Evolutionary conservation across 176 grass and related monocot genomes (phyloP).

Genomic region (Musa beccarii): DNA sequence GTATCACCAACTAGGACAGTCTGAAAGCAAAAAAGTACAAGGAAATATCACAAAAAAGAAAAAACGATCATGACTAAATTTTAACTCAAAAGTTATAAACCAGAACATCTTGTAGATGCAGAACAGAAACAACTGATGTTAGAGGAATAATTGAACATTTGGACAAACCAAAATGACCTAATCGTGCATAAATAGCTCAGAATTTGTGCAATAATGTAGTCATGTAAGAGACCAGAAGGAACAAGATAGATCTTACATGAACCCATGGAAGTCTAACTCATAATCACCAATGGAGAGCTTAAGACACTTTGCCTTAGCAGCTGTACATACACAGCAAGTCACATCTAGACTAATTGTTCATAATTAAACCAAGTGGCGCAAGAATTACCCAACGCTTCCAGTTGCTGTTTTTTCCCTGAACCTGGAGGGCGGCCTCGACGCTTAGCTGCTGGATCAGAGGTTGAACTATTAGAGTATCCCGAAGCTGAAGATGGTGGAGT

Average conservation of each 20-base stretch:
- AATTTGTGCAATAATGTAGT: too few relatives aligned
- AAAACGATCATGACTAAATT: too few relatives aligned
- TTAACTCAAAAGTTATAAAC: too few relatives aligned
- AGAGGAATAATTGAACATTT: background rate
- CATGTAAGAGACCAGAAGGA: too few relatives aligned
- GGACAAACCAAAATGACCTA: background rate
- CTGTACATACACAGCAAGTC: background rate
- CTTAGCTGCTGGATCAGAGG: slow-evolving; percentile 65
- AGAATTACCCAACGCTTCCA: slow-evolving; percentile 77
- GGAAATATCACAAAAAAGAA: background rate
- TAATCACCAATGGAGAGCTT: background rate
- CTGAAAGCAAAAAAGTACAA: background rate
- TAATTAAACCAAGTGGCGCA: background rate
- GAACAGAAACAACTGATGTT: background rate
- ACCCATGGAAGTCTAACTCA: too few relatives aligned
- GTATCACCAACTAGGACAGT: background rate
- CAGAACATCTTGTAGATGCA: background rate
- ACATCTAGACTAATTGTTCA: background rate
- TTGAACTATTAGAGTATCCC: slow-evolving; percentile 57
- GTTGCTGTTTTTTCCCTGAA: slow-evolving; percentile 92
- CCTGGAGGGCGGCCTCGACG: slow-evolving; percentile 74
- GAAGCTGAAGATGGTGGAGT: slow-evolving; percentile 54
- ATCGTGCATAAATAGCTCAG: background rate
- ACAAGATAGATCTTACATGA: too few relatives aligned
- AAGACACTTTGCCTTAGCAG: too few relatives aligned